These are phyloP conservation scores for Saccharomycopsis fodiens DNA, from an alignment of 805 yeast genomes.

Conservation along the genomic window DNA sequence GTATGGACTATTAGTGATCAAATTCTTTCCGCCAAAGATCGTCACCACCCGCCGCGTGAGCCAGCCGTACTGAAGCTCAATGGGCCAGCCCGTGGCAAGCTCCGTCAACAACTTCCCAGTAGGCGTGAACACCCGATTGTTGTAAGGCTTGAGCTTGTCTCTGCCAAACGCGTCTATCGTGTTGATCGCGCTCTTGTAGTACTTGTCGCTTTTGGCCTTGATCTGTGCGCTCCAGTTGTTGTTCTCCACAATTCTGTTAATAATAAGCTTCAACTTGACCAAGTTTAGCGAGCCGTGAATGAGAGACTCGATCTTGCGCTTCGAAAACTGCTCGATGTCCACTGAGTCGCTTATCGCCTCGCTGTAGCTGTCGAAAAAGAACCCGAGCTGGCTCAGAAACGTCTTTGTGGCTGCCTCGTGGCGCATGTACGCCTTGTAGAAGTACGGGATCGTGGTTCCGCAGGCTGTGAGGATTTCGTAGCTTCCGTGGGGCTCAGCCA, in stretches of 20 bases:
- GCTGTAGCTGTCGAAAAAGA: slow-evolving; percentile 33
- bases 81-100: slow-evolving; percentile 81
- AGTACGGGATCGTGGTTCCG: slow-evolving; percentile 78
- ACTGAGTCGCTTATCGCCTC: slow-evolving; percentile 25
- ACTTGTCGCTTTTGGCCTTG: slow-evolving; percentile 28
- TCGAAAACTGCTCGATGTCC: slow-evolving; percentile 31
- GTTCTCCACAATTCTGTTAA: slow-evolving; percentile 50
- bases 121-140: slow-evolving; percentile 75
- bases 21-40: slow-evolving; percentile 44
- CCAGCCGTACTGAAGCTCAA: slow-evolving; percentile 85
- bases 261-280: slow-evolving; percentile 58
- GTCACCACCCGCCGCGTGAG: slow-evolving; percentile 77
- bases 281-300: slow-evolving; percentile 67
- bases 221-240: slow-evolving; percentile 35
- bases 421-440: slow-evolving; percentile 85
- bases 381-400: slow-evolving; percentile 41
- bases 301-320: slow-evolving; percentile 49
- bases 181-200: slow-evolving; percentile 46
- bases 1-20: slow-evolving; percentile 24
- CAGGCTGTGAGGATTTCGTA: slow-evolving; percentile 73
- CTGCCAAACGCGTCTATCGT: slow-evolving; percentile 80
- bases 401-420: slow-evolving; percentile 86
- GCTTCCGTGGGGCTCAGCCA: slow-evolving; percentile 63
- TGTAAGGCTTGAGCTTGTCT: slow-evolving; percentile 41
- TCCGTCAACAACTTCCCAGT: slow-evolving; percentile 85